A percentile compares a stretch with the other conserved stretches of the same genome.
phyloP scores from a whole-genome alignment of 495 filamentous ascomycete genomes.

The Penicillium diatomitis region DNA sequence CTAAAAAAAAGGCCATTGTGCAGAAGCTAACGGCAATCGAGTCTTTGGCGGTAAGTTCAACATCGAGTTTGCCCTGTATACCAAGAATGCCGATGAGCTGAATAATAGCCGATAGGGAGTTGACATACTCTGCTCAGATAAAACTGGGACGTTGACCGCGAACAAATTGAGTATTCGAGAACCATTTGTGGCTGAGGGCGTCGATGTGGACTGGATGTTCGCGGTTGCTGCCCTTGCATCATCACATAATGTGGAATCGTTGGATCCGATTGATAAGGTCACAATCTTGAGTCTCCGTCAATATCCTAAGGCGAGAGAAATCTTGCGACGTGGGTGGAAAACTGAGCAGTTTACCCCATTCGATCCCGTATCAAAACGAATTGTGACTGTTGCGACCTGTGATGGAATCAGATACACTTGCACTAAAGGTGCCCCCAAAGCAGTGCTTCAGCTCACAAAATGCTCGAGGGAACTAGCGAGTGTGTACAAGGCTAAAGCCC shows the following conservation, averaged over 20 bases:
- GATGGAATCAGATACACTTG: constrained; percentile 56
- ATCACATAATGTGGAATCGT: constrained; percentile 62
- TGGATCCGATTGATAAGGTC: constrained; percentile 68
- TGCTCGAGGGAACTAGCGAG: constrained; percentile 52
- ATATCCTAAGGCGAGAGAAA: constrained; percentile 57
- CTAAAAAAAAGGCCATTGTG: constrained; percentile 92
- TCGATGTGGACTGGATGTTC: constrained; percentile 70
- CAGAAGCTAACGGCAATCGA: constrained; percentile 95
- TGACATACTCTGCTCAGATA: constrained; percentile 95
- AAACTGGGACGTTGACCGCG: constrained; percentile 65
- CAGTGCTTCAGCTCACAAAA: constrained; percentile 53
- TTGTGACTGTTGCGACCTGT: constrained; percentile 52
- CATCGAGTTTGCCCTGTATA: neutral
- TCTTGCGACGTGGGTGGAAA: constrained; percentile 55
- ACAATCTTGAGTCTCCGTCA: constrained; percentile 58
- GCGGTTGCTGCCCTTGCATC: constrained; percentile 62
- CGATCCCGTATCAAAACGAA: constrained; percentile 68
- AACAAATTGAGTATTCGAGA: constrained; percentile 65
- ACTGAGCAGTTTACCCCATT: constrained; percentile 65
- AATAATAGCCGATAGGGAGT: constrained; percentile 48
- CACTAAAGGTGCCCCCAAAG: constrained; percentile 66
- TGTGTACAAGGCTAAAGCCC: constrained; percentile 55
- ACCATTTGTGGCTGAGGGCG: constrained; percentile 61
- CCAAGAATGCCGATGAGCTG: neutral
- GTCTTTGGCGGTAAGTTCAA: constrained; percentile 58